Evolutionary conservation across 2,329 filamentous ascomycete species (phyloP), one percentile per base, ranked within the genome.

Genomic region (Zymoseptoria passerinii): DNA sequence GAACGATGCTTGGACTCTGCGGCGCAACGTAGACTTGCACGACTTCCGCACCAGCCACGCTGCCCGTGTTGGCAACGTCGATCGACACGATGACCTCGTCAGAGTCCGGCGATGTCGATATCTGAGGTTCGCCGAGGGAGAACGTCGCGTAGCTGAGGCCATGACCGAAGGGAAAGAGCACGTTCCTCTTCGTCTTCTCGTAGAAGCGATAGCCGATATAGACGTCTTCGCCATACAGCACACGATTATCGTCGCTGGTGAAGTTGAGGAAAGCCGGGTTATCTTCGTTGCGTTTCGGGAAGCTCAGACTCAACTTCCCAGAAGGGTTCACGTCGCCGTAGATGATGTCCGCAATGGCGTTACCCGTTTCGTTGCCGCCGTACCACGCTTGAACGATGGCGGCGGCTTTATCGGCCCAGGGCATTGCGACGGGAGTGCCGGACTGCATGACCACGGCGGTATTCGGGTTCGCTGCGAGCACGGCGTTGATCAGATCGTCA

Each of bases 331-430:
- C 80, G 61, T 86, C 81, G 52, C 88, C 87, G 63, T 89, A 88
- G 0, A 92, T 77, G 1, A 92, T 80, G 64, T 92, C 89, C 0
- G 87, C 88, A 61, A 95, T 86, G 9, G 85, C 86, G 68, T 92
- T 90, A 5, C 89, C 90, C 4, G 86, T 87, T 75, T 94, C 89
- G 67, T 94, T 90, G n/a, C 90, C 89, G 60, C 89, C 88, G 67
- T 91, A 94, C 88, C 89, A 94, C 7, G 88, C 81, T 68, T 90
- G 87, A 0, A 91, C 68, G 28, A 90, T 83, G 1, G 85, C 82
- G 2, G 85, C 81, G 2, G 87, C 84, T 20, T 78, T 73, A 62
- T 83, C 77, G 1, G 78, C 82, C 88, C 87, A 91, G 16, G 86
- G 86, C 84, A 89, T 85, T 1, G 81, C 80, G 16, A 88, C 80